These are phyloP conservation scores for Entomortierella lignicola DNA, from an alignment of 192 early-diverging fungal genomes.

Conservation along the genomic window DNA sequence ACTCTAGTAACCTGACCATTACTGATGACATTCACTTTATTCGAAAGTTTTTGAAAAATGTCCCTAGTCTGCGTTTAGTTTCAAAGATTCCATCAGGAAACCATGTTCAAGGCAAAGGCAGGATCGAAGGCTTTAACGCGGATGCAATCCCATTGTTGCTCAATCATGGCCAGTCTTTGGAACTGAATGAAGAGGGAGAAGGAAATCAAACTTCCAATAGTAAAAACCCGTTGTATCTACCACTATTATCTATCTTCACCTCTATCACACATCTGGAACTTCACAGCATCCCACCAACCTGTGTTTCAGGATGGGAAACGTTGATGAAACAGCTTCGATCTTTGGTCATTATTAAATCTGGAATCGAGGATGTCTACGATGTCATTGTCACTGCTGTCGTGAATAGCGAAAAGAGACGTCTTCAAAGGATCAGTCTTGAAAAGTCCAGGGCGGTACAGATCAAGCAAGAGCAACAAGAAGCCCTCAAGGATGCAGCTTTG, in stretches of 20 bases:
- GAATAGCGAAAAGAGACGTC: constrained; percentile 48
- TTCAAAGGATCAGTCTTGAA: constrained; percentile 11
- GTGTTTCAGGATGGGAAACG: constrained; percentile 60
- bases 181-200: background rate
- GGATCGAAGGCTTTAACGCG: constrained; percentile 40
- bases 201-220: background rate
- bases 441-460: constrained; percentile 23
- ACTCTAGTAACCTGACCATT: constrained; percentile 32
- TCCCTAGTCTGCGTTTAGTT: constrained; percentile 56
- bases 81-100: constrained; percentile 41
- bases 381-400: constrained; percentile 55
- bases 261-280: constrained; percentile 61
- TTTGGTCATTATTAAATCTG: constrained; percentile 55
- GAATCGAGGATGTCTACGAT: constrained; percentile 60
- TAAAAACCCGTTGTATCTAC: constrained; percentile 27
- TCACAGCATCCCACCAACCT: constrained; percentile 55
- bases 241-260: constrained; percentile 49
- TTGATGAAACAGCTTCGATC: constrained; percentile 54
- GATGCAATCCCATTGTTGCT: constrained; percentile 31
- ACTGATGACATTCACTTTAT: constrained; percentile 63
- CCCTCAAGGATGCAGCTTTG: constrained; percentile 37
- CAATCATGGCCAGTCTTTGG: constrained; percentile 20
- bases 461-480: constrained; percentile 46
- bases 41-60: constrained; percentile 56
- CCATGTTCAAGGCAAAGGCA: constrained; percentile 30